phyloP scores from a whole-genome alignment of 225 moss, liverwort and hornwort species.

The Straminergon stramineum region DNA sequence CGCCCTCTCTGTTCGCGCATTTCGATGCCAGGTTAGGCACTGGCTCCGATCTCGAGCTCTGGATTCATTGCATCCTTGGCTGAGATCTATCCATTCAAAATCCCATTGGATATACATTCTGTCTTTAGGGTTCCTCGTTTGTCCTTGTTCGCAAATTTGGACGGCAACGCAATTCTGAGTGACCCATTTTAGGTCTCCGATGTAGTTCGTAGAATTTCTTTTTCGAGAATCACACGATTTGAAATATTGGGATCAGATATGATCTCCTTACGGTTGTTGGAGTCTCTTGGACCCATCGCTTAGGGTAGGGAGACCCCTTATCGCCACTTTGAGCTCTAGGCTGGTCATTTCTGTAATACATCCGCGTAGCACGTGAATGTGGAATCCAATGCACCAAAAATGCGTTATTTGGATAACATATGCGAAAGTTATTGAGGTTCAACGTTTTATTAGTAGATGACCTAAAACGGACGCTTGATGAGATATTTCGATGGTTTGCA shows the following conservation, averaged over 20 bases:
- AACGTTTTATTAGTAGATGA: neutral
- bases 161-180: neutral
- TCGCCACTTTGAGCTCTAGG: neutral
- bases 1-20: constrained; percentile 32
- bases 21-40: constrained; percentile 22
- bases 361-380: neutral
- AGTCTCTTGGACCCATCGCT: neutral
- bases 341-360: neutral
- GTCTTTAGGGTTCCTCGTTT: constrained; percentile 5
- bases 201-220: neutral
- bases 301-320: neutral
- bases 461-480: neutral
- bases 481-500: too few relatives aligned
- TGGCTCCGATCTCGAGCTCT: neutral
- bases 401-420: neutral
- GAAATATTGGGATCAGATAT: neutral
- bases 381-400: neutral
- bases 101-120: neutral
- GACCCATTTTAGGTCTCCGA: neutral
- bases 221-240: neutral
- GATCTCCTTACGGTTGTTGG: neutral
- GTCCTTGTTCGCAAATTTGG: neutral
- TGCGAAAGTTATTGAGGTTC: neutral
- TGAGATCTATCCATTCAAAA: neutral
- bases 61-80: neutral